Evolutionary conservation across 2,329 filamentous ascomycete species (phyloP).

Genomic region (Colletotrichum sp.): DNA sequence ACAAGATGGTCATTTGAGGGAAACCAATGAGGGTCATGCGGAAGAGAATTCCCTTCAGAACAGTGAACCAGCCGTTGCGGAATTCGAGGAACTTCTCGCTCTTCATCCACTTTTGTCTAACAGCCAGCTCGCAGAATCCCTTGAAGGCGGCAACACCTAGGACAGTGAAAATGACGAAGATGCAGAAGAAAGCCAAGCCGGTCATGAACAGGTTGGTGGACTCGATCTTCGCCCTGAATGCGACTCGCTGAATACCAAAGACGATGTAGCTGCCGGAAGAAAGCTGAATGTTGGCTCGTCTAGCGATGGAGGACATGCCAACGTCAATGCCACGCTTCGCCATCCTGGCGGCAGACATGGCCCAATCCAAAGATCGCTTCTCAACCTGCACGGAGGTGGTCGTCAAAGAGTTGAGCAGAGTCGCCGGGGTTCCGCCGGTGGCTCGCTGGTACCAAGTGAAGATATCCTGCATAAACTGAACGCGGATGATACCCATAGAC

Average conservation of each 20-base stretch:
- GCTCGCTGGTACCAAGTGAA: constrained; percentile 96
- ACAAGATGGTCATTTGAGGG: constrained; percentile 88
- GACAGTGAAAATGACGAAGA: constrained; percentile 79
- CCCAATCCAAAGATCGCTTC: constrained; percentile 56
- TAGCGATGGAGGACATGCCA: constrained; percentile 40
- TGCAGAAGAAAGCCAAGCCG: constrained; percentile 84
- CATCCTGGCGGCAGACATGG: constrained; percentile 35
- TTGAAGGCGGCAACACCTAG: constrained; percentile 81
- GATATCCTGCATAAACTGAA: constrained; percentile 86
- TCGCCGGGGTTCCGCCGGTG: constrained; percentile 85
- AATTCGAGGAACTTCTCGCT: constrained; percentile 89
- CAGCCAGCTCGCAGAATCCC: constrained; percentile 76
- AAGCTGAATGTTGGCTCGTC: constrained; percentile 60
- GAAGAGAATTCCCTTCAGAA: constrained; percentile 93
- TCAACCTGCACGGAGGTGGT: constrained; percentile 84
- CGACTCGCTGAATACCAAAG: constrained; percentile 86
- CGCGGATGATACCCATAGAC: constrained; percentile 93
- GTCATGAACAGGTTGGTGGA: constrained; percentile 93
- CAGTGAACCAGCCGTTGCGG: constrained; percentile 90
- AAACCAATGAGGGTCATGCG: constrained; percentile 89
- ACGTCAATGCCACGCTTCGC: constrained; percentile 52
- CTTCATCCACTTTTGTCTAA: constrained; percentile 79
- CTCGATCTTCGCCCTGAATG: constrained; percentile 85
- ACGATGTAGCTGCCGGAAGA: constrained; percentile 66
- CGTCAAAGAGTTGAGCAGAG: constrained; percentile 75